Evolutionary conservation across 164 flowering plant genomes (phyloP), one percentile per base, ranked within the genome.

Genomic region (Tetrastigma voinierianum): DNA sequence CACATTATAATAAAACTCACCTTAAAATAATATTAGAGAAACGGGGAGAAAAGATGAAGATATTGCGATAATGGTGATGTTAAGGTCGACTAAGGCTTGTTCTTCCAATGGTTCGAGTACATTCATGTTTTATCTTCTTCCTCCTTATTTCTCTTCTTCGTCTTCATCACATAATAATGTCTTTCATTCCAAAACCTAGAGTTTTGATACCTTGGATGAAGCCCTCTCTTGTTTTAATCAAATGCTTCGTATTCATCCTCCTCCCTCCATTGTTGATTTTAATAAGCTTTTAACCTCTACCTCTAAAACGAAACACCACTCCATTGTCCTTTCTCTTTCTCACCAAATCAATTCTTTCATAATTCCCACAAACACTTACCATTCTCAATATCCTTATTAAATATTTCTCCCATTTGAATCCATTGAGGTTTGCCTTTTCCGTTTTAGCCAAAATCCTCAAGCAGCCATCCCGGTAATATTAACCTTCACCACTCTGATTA

Each of bases 251-350:
- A 23, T 69, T 56, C 51, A 21, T 1, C 72, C 72, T 46, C 23
- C 45, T 61, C 72, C 67, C 10, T 48, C 53, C 2, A 14, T 54
- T 19, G 17, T 25, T 11, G 45, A 62, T 18, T 69, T 69, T 25
- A 69, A 17, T 46, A 10, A 15, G 18, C 5, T 69, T 9, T 45
- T 68, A 60, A 13, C 17, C 3, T 19, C 14, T 13, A 44, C 61
- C 10, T 51, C 43, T 6, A 61, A 52, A 53, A 61, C 61, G 71
- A 68, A 61, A 53, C 71, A 61, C 44, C 62, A 44, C 45, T 53
- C 65, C 8, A 44, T 43, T 15, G 60, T 51, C 11, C 24, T 68
- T 20, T 17, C 66, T 18, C 14, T 61, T 25, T 16, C 13, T 17
- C 23, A 62, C 6, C 14, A 47, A 44, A 51, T 51, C 58, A 10